These are phyloP conservation scores for Beta corolliflora DNA, from an alignment of 179 eudicot genomes.

Conservation along the genomic window DNA sequence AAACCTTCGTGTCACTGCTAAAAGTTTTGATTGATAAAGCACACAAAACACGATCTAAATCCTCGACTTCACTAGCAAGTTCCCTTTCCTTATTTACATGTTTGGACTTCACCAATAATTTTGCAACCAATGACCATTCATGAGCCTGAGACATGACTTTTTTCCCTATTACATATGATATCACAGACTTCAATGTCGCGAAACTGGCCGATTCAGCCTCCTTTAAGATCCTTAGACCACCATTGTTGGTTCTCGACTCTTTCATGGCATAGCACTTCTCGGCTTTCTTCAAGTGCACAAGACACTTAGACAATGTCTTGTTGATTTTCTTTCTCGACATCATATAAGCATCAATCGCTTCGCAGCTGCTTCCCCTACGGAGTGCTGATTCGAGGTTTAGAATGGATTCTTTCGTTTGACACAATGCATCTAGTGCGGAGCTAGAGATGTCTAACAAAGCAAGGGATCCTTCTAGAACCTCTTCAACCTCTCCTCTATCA, in stretches of 20 bases:
- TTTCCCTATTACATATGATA: conserved; percentile 25
- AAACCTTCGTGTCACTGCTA: conserved; percentile 8
- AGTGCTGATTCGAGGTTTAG: conserved; percentile 33
- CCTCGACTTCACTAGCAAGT: conserved; percentile 25
- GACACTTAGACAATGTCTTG: conserved; percentile 30
- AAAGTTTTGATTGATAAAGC: not conserved
- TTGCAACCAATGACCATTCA: conserved; percentile 34
- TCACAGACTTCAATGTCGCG: conserved; percentile 22
- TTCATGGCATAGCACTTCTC: conserved; percentile 6
- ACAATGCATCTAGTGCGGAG: not conserved
- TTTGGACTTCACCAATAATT: conserved; percentile 22
- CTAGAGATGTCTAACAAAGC: conserved; percentile 27
- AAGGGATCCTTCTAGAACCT: conserved; percentile 30
- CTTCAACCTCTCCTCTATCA: conserved; percentile 13
- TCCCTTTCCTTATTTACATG: not conserved
- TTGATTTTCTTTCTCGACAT: conserved; percentile 27
- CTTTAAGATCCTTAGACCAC: conserved; percentile 8
- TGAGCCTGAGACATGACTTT: conserved; percentile 17
- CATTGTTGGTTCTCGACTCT: not conserved
- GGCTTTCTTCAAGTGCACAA: conserved; percentile 23
- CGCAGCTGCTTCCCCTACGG: conserved; percentile 28
- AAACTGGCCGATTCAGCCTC: conserved; percentile 28
- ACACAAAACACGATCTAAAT: conserved; percentile 13
- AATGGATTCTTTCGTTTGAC: conserved; percentile 24
- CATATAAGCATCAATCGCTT: conserved; percentile 10